Evolutionary conservation across 2,329 filamentous ascomycete genomes (phyloP).

Genomic region (Pezicula rhizophila): DNA sequence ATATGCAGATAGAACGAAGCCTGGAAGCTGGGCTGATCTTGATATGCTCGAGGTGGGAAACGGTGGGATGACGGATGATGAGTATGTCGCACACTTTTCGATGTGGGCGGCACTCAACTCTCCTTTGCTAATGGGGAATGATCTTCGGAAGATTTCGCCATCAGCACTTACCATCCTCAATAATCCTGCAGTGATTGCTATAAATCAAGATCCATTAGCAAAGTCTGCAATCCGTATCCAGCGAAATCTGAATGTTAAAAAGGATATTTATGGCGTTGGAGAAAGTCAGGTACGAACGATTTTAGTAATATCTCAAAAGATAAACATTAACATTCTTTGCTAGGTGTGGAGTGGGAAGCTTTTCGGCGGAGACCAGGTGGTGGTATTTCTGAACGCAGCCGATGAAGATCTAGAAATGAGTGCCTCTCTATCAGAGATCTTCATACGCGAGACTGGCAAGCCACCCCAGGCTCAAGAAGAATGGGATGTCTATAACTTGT

Average conservation of each 20-base stretch:
- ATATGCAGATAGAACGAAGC: constrained; percentile 1
- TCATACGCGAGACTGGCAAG: constrained; percentile 37
- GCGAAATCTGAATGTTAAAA: constrained; percentile 31
- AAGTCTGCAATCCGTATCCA: constrained; percentile 32
- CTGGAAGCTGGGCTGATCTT: constrained; percentile 32
- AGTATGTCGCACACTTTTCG: constrained; percentile 19
- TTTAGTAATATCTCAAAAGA: too few species aligned
- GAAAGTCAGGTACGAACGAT: constrained; percentile 34
- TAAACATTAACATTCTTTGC: too few species aligned
- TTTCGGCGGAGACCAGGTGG: constrained; percentile 33
- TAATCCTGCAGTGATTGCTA: constrained; percentile 8
- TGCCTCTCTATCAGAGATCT: constrained; percentile 43
- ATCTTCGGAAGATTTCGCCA: constrained; percentile 8
- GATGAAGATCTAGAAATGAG: constrained; percentile 36
- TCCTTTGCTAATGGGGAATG: constrained; percentile 12
- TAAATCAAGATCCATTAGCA: constrained; percentile 23
- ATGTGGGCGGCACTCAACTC: constrained; percentile 20
- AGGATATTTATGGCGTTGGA: constrained; percentile 34
- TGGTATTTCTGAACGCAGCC: constrained; percentile 41
- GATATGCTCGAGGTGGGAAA: constrained; percentile 27
- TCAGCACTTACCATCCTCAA: constrained; percentile 25
- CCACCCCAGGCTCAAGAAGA: constrained; percentile 30
- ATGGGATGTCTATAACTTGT: constrained; percentile 48
- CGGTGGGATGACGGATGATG: constrained; percentile 23
- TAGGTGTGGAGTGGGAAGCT: constrained; percentile 28